phyloP scores from a whole-genome alignment of 2,329 filamentous ascomycete genomes.

The Phialophora expanda region DNA sequence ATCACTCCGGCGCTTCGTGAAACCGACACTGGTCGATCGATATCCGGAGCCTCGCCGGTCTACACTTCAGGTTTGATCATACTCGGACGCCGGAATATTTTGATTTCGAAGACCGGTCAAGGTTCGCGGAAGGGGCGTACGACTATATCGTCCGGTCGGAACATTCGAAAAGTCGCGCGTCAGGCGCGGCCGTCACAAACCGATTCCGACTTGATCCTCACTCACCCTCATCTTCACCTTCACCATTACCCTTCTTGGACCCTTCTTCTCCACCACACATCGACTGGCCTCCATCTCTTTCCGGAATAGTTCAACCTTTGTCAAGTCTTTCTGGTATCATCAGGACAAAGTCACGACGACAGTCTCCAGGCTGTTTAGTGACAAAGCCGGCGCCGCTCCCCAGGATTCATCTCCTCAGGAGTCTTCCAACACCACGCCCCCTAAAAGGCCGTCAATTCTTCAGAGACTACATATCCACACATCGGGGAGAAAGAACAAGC shows the following conservation, averaged over 20 bases:
- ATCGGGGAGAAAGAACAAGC: constrained; percentile 33
- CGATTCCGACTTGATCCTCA: not conserved
- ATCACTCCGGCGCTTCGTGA: constrained; percentile 15
- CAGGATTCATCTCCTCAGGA: constrained; percentile 36
- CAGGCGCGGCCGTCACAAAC: not conserved
- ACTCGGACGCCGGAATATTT: not conserved
- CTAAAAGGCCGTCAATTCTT: constrained; percentile 35
- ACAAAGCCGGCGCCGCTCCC: constrained; percentile 39
- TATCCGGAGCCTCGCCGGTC: constrained; percentile 1
- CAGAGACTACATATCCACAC: constrained; percentile 38
- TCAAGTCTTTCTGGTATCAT: constrained; percentile 13
- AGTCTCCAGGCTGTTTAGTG: constrained; percentile 36
- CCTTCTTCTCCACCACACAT: not conserved
- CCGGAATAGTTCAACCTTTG: constrained; percentile 13
- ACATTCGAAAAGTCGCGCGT: not conserved
- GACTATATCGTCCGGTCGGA: not conserved
- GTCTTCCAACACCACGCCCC: constrained; percentile 23
- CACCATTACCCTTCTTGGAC: not conserved
- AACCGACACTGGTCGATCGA: constrained; percentile 5
- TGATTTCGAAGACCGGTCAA: not conserved
- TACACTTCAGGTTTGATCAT: not conserved
- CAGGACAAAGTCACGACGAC: constrained; percentile 34
- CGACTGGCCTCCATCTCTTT: not conserved
- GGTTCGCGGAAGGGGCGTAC: not conserved
- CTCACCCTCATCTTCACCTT: not conserved